Evolutionary conservation across 768 basidiomycete species (phyloP).

Genomic region (Pleurotus platypus): DNA sequence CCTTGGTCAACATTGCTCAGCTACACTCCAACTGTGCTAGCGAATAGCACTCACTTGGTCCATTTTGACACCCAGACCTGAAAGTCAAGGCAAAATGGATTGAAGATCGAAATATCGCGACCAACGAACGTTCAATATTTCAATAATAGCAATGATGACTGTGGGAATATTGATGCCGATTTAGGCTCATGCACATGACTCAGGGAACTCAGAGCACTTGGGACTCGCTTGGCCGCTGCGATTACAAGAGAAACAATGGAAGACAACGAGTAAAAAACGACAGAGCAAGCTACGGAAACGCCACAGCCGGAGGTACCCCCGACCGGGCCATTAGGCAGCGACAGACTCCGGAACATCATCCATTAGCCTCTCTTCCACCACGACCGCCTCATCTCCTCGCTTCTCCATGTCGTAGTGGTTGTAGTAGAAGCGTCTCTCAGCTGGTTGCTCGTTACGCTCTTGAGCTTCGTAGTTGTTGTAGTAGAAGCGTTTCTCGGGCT

Average conservation of each 20-base stretch:
- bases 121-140: too few species aligned
- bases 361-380: neutral
- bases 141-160: too few species aligned
- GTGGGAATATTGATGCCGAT: too few species aligned
- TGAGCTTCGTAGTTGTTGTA: neutral
- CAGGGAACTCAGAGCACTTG: too few species aligned
- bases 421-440: too few species aligned
- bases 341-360: neutral
- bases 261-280: neutral
- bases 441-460: neutral
- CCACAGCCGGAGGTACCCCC: neutral
- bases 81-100: too few species aligned
- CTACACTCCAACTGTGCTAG: neutral
- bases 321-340: neutral
- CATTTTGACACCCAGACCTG: neutral
- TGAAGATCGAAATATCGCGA: too few species aligned
- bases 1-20: conserved; percentile 5
- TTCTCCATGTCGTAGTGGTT: neutral
- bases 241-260: neutral
- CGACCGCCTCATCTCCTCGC: neutral
- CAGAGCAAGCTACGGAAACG: neutral
- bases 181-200: too few species aligned
- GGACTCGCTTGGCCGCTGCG: too few species aligned
- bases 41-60: conserved; percentile 1
- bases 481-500: too few species aligned